These are phyloP conservation scores for Crotalaria pallida DNA, from an alignment of 306 rosid species.

Conservation along the genomic window DNA sequence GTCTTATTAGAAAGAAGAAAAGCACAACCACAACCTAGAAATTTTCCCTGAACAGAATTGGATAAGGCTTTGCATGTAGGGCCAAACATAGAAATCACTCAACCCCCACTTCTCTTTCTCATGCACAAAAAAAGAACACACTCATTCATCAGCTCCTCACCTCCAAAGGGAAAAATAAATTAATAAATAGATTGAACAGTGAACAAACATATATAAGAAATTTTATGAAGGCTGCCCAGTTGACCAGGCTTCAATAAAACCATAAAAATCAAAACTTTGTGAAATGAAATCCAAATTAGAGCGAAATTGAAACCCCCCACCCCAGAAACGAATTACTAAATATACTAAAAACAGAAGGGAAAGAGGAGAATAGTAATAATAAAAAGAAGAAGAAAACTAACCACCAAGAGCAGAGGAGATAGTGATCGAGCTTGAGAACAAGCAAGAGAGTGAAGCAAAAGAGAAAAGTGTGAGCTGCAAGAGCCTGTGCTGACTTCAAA, in stretches of 20 bases:
- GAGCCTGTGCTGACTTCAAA: slow-evolving; percentile 79
- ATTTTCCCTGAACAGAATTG: background rate
- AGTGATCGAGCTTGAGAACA: slow-evolving; percentile 85
- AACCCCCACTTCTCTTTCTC: slow-evolving; percentile 9
- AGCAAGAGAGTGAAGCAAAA: slow-evolving; percentile 79
- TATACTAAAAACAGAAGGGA: background rate
- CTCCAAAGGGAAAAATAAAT: background rate
- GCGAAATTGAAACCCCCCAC: background rate
- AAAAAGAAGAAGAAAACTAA: slow-evolving; percentile 29
- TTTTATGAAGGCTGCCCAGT: slow-evolving; percentile 3
- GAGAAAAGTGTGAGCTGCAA: slow-evolving; percentile 74
- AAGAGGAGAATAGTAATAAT: background rate
- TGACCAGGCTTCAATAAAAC: background rate
- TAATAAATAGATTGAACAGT: background rate
- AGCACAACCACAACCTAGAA: background rate
- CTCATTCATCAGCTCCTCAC: background rate
- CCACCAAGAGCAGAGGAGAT: slow-evolving; percentile 83
- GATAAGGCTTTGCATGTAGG: slow-evolving; percentile 14
- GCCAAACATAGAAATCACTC: background rate
- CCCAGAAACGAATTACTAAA: background rate
- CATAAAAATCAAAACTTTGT: background rate
- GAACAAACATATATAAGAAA: background rate
- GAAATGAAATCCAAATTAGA: background rate
- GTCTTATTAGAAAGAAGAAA: background rate
- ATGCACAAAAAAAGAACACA: background rate